Percentiles rank a stretch among this genome's conserved stretches.
phyloP scores from a whole-genome alignment of 345 rosid genomes.

The Triadica sebifera region DNA sequence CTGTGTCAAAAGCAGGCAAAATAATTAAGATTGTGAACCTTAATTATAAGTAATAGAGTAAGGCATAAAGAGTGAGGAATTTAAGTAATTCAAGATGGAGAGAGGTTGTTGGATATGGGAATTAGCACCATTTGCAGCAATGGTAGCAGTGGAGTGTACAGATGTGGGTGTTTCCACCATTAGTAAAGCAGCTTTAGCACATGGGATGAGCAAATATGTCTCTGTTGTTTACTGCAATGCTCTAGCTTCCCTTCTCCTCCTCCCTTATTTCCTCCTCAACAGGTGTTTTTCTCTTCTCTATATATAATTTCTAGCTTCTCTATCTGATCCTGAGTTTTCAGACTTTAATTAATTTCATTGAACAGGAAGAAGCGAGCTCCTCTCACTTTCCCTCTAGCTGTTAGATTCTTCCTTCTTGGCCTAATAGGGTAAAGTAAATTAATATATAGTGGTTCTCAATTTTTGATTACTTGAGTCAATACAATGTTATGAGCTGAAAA shows the following conservation, averaged over 20 bases:
- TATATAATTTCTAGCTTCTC: no score
- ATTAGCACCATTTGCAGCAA: constrained; percentile 36
- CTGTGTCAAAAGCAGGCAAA: no score
- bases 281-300: no score
- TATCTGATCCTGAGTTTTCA: no score
- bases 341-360: no score
- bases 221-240: constrained; percentile 49
- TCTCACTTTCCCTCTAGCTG: constrained; percentile 23
- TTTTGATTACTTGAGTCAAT: no score
- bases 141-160: constrained; percentile 45
- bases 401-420: constrained; percentile 43
- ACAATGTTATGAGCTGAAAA: no score
- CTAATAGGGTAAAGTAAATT: constrained; percentile 30
- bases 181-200: constrained; percentile 46
- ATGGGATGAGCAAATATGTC: constrained; percentile 56
- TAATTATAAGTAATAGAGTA: no score
- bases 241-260: constrained; percentile 41
- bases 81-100: background rate
- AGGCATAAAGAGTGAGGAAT: no score
- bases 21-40: no score
- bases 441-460: no score
- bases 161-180: constrained; percentile 38
- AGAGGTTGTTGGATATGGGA: constrained; percentile 17
- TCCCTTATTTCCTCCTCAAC: constrained; percentile 41
- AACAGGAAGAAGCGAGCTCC: constrained; percentile 38